Conservation (phyloP, 768 basidiomycete genomes). For the Lentinula raphanica region DNA sequence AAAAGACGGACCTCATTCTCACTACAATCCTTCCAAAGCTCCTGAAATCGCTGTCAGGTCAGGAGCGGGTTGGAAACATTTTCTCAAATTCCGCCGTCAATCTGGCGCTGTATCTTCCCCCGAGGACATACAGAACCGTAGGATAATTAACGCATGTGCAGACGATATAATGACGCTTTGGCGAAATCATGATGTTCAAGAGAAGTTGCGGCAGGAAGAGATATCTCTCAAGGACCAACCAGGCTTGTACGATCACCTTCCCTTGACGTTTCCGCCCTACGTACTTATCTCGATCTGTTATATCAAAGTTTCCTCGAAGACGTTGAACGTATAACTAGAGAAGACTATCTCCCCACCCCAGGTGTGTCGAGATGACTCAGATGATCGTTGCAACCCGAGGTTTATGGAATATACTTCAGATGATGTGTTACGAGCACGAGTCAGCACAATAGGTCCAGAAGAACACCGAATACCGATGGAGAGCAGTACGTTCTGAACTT, state of each 20-base stretch:
- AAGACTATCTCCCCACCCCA: conserved; percentile 47
- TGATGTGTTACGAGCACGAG: conserved; percentile 59
- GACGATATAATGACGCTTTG: conserved; percentile 53
- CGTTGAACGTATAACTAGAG: conserved; percentile 42
- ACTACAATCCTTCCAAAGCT: conserved; percentile 35
- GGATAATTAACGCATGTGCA: conserved; percentile 48
- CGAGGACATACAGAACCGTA: conserved; percentile 37
- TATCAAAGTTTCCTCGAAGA: conserved; percentile 52
- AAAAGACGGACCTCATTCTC: conserved; percentile 3
- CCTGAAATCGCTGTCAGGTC: conserved; percentile 46
- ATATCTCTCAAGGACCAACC: conserved; percentile 52
- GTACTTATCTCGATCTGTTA: neutral
- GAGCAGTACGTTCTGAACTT: conserved; percentile 11
- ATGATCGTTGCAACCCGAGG: neutral
- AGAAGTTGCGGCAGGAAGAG: conserved; percentile 34
- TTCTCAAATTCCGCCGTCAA: conserved; percentile 31
- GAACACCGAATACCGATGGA: conserved; percentile 55
- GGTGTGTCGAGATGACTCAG: conserved; percentile 27
- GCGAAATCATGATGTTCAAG: conserved; percentile 40
- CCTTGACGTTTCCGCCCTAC: neutral
- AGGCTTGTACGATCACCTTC: conserved; percentile 47
- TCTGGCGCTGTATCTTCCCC: conserved; percentile 14
- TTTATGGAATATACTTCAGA: conserved; percentile 24
- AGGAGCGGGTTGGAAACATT: conserved; percentile 43
- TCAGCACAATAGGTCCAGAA: conserved; percentile 61